Conservation (phyloP, 2,329 filamentous ascomycete species). For the Aspergillus ochraceoroseus region DNA sequence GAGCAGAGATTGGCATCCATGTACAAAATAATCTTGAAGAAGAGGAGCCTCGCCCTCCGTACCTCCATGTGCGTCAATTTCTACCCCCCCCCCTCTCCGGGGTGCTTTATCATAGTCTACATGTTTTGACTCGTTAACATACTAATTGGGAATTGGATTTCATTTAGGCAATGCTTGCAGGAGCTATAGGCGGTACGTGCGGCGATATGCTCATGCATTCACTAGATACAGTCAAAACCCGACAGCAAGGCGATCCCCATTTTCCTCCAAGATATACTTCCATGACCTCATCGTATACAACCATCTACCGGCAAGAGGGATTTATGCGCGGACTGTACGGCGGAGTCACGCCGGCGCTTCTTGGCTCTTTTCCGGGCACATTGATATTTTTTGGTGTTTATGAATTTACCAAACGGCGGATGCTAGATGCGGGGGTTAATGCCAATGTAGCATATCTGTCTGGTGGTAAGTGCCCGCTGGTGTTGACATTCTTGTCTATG, state of each 20-base stretch:
- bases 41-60: constrained; percentile 56
- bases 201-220: constrained; percentile 99
- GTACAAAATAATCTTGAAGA: constrained; percentile 46
- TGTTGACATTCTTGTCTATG: background rate
- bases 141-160: constrained; percentile 1
- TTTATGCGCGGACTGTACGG: constrained; percentile 81
- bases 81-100: background rate
- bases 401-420: constrained; percentile 84
- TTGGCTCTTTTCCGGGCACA: constrained; percentile 90
- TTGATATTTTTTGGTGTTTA: constrained; percentile 95
- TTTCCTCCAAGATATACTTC: constrained; percentile 89
- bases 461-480: constrained; percentile 56
- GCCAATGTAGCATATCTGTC: constrained; percentile 80
- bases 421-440: constrained; percentile 79
- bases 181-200: constrained; percentile 84
- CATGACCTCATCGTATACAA: constrained; percentile 83
- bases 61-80: constrained; percentile 54
- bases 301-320: constrained; percentile 89
- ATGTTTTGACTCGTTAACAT: too few species aligned
- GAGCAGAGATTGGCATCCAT: constrained; percentile 13
- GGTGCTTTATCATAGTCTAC: background rate
- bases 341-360: constrained; percentile 84
- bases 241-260: constrained; percentile 93
- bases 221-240: constrained; percentile 94
- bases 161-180: constrained; percentile 82